Base-by-base conservation (phyloP, 805 yeast species). In the Wickerhamiella shivajii region DNA sequence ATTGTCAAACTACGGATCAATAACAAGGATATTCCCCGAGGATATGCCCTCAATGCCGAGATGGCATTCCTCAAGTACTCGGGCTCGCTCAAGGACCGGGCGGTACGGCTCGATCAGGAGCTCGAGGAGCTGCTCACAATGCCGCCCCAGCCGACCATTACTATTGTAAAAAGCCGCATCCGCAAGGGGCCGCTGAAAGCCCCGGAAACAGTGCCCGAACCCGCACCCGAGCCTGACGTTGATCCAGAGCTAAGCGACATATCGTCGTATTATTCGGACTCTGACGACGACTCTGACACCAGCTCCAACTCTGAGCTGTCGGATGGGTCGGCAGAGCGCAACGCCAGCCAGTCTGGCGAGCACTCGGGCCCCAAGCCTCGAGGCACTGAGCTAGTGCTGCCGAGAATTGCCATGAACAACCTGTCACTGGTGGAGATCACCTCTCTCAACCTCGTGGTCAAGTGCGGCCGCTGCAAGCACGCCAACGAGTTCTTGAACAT, bases 11-110 rank as follows among this genome's bases (percentile, higher is more conserved):
- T 77, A 3, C 55, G 61, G 22, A 76, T 78, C 6, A 57, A 71
- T 34, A 77, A 76, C 53, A 65, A 66, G 21, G 80, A 75, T 20
- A 73, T 77, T 10, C 83, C 87, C 1, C 58, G 71, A 37, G 87
- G 85, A 0, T 72, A 56, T 47, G 67, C 79, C 10, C 58, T 66
- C 10, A 77, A 77, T 43, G 59, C 77, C n/a, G 87, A 77, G 46
- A 43, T 52, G 4, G 87, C 84, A 5, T 78, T 73, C 50, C 55
- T 42, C 22, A 44, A 44, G n/a, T 45, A 49, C 23, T 50, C 43
- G 18, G 44, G 49, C 13, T 47, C 74, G 17, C 59, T 77, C 23
- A 46, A 60, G n/a, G 68, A 74, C 3, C 67, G 69, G 55, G 40
- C 77, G 4, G 44, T 55, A 36, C 67, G 73, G 3, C 55, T 77